phyloP scores from a whole-genome alignment of 805 yeast species.

The Starmerella sirachaensis region DNA sequence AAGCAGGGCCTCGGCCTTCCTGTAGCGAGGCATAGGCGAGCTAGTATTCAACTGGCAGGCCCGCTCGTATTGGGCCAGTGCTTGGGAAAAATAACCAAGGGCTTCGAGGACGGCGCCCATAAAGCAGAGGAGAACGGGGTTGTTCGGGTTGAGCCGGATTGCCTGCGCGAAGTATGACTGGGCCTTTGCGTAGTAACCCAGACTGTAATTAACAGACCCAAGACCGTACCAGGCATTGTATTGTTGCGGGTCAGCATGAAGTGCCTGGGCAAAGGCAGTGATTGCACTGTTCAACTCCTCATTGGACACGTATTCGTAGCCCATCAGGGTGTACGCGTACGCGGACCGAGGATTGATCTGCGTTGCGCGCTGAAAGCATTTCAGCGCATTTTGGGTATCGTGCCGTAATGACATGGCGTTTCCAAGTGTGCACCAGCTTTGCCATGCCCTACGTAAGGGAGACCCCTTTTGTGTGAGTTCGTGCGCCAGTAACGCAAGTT shows the following conservation, averaged over 20 bases:
- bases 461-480: constrained; percentile 45
- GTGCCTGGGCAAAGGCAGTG: constrained; percentile 67
- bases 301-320: constrained; percentile 78
- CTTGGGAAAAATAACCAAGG: constrained; percentile 52
- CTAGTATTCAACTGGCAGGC: constrained; percentile 78
- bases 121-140: constrained; percentile 80
- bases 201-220: constrained; percentile 81
- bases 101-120: constrained; percentile 88
- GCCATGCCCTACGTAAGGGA: constrained; percentile 51
- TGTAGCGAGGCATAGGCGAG: constrained; percentile 76
- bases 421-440: constrained; percentile 88
- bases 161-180: constrained; percentile 82
- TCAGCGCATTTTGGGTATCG: constrained; percentile 82
- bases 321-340: constrained; percentile 85
- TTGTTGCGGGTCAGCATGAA: constrained; percentile 65
- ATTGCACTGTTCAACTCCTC: constrained; percentile 87
- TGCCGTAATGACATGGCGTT: constrained; percentile 71
- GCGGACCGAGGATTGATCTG: constrained; percentile 58
- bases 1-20: constrained; percentile 72
- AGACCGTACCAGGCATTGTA: constrained; percentile 93
- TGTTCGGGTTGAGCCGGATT: constrained; percentile 75
- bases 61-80: constrained; percentile 66
- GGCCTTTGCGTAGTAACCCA: constrained; percentile 75
- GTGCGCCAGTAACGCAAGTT: constrained; percentile 68
- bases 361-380: constrained; percentile 71